Evolutionary conservation across 2,329 filamentous ascomycete species (phyloP).

Genomic region (Fusarium sterilihyphosum): DNA sequence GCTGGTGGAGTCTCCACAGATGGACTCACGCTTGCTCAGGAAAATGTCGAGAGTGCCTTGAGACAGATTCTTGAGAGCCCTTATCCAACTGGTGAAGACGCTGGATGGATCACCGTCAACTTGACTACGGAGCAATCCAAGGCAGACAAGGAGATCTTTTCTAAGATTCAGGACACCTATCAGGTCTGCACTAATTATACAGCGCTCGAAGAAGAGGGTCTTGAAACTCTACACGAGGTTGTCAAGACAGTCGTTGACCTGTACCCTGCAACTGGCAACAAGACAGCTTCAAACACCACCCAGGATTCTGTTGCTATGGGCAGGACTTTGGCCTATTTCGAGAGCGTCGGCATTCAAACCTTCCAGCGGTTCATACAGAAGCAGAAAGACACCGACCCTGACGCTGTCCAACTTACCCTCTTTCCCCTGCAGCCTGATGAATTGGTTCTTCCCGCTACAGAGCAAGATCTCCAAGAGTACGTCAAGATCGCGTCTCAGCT

Average conservation of each 20-base stretch:
- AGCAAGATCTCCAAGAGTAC: background rate
- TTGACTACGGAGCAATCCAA: constrained; percentile 60
- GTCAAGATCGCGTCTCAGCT: constrained; percentile 7
- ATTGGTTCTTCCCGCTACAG: background rate
- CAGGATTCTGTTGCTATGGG: background rate
- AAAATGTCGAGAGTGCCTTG: constrained; percentile 31
- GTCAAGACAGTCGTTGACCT: background rate
- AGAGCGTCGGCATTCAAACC: background rate
- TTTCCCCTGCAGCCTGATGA: background rate
- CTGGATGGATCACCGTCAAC: constrained; percentile 56
- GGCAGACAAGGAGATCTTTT: constrained; percentile 23
- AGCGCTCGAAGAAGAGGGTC: background rate
- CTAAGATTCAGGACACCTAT: background rate
- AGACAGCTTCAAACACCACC: background rate
- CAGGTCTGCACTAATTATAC: background rate
- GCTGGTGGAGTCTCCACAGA: constrained; percentile 60
- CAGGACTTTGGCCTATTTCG: background rate
- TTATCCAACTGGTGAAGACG: rapidly evolving
- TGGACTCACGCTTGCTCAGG: background rate
- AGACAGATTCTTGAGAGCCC: constrained; percentile 12
- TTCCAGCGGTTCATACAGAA: background rate
- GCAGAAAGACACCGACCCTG: background rate
- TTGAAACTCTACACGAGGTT: background rate
- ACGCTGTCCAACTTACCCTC: rapidly evolving
- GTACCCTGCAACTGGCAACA: background rate